phyloP scores from a whole-genome alignment of 2,329 filamentous ascomycete species.

The Triangularia setosa region DNA sequence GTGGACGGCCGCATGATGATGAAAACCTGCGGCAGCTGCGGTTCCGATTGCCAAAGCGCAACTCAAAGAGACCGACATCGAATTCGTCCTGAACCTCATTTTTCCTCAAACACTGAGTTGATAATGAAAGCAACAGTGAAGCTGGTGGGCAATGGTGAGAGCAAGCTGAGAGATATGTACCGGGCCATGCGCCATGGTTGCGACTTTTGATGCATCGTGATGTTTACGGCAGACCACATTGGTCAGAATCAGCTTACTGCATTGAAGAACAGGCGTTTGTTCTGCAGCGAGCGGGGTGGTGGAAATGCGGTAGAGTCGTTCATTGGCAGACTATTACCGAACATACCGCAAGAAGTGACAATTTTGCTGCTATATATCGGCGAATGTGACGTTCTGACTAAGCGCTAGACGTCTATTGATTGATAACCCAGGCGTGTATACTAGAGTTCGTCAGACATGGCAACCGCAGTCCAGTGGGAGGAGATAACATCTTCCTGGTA shows the following conservation, averaged over 20 bases:
- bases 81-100: background rate
- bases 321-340: background rate
- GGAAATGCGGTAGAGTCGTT: background rate
- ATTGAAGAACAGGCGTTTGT: background rate
- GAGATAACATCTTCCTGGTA: no score
- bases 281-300: background rate
- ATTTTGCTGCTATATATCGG: background rate
- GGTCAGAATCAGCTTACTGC: background rate
- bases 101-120: background rate
- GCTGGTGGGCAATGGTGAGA: background rate
- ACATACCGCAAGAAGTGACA: background rate
- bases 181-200: background rate
- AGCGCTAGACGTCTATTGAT: background rate
- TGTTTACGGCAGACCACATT: background rate
- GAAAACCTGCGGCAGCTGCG: background rate
- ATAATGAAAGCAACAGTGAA: background rate
- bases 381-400: background rate
- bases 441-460: background rate
- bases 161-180: background rate
- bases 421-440: background rate
- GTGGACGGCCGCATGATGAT: background rate
- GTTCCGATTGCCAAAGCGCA: background rate
- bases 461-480: no score
- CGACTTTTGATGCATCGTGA: background rate
- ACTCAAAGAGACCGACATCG: background rate